These are phyloP conservation scores for Fusarium tupiense DNA, from an alignment of 2,329 filamentous ascomycete genomes.

Conservation along the genomic window DNA sequence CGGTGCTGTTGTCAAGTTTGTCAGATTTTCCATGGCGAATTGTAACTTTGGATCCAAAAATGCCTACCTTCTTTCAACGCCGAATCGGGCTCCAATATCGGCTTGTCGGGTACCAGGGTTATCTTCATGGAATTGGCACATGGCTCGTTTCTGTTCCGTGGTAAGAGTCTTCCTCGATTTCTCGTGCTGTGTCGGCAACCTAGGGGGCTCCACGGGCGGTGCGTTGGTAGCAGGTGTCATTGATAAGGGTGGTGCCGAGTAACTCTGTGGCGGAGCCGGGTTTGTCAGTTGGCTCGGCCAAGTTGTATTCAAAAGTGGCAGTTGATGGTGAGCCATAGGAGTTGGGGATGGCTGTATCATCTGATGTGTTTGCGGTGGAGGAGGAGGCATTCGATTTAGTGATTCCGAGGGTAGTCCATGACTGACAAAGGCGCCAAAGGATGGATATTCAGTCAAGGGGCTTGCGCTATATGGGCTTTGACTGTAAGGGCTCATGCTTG, in stretches of 20 bases:
- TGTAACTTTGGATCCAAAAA: slow-evolving; percentile 11
- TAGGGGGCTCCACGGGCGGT: slow-evolving; percentile 50
- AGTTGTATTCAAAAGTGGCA: slow-evolving; percentile 75
- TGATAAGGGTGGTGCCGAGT: slow-evolving; percentile 66
- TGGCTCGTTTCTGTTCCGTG: slow-evolving; percentile 86
- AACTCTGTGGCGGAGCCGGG: slow-evolving; percentile 63
- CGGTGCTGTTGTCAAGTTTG: slow-evolving; percentile 71
- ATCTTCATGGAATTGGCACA: slow-evolving; percentile 94
- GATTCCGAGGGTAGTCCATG: slow-evolving; percentile 63
- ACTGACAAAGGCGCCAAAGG: slow-evolving; percentile 64
- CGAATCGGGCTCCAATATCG: slow-evolving; percentile 94
- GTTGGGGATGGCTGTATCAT: slow-evolving; percentile 47
- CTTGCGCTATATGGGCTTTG: slow-evolving; percentile 63
- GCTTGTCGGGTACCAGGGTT: slow-evolving; percentile 93
- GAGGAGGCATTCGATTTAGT: slow-evolving; percentile 64
- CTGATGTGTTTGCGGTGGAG: slow-evolving; percentile 54
- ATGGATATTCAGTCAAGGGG: slow-evolving; percentile 73
- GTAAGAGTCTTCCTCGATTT: slow-evolving; percentile 89
- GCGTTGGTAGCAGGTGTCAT: slow-evolving; percentile 68
- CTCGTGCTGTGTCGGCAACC: slow-evolving; percentile 53
- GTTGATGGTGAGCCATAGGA: slow-evolving; percentile 65
- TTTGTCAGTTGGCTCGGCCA: slow-evolving; percentile 88
- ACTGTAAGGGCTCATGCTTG: slow-evolving; percentile 69
- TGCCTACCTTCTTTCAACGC: slow-evolving; percentile 92
- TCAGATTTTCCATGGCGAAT: slow-evolving; percentile 42